These are phyloP conservation scores for Suillus variegatus DNA, from an alignment of 768 basidiomycete species.

Conservation along the genomic window DNA sequence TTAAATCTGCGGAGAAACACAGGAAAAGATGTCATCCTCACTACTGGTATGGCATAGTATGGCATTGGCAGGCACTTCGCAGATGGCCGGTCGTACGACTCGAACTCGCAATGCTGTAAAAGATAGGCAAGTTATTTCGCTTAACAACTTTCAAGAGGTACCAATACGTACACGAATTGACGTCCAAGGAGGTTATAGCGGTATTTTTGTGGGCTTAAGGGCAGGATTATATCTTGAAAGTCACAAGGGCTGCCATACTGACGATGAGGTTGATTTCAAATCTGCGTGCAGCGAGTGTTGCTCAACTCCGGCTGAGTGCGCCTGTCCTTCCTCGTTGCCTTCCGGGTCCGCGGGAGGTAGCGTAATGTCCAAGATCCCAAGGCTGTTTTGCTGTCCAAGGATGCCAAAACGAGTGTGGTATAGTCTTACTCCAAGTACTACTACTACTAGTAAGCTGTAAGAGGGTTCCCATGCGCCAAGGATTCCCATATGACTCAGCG, in stretches of 20 bases:
- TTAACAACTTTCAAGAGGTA: background rate
- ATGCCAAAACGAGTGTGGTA: background rate
- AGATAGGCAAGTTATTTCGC: background rate
- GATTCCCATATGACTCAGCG: too few species aligned
- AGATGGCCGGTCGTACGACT: background rate
- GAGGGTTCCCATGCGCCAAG: background rate
- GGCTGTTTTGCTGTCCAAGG: background rate
- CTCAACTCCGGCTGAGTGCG: background rate
- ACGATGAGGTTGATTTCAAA: background rate
- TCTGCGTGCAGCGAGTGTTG: background rate
- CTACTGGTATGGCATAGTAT: background rate
- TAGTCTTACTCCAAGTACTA: background rate
- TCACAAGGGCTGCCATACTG: background rate
- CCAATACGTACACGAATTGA: background rate
- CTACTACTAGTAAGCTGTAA: background rate
- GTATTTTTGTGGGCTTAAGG: background rate
- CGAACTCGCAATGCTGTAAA: background rate
- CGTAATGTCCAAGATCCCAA: background rate
- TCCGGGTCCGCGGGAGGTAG: background rate
- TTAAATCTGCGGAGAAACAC: background rate
- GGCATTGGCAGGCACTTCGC: background rate
- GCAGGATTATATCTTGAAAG: background rate
- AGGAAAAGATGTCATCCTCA: constrained; percentile 38
- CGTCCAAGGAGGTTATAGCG: background rate
- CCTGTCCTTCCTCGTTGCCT: background rate